Evolutionary conservation across 805 yeast species (phyloP), one percentile per base, ranked within the genome.

Genomic region (Yamadazyma ubonensis): DNA sequence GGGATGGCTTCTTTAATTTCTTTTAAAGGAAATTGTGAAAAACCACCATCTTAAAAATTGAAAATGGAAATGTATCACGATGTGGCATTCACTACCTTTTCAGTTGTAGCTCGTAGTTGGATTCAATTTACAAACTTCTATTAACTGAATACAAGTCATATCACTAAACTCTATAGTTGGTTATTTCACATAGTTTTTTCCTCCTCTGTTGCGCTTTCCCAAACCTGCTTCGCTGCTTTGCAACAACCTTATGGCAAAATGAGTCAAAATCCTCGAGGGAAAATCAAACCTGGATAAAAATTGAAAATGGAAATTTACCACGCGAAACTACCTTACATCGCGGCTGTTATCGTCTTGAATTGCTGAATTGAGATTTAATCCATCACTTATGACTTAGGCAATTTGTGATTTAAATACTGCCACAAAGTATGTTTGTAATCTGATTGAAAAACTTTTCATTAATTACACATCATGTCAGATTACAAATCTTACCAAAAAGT

Each of bases 201-300:
- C n/a, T n/a, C n/a, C n/a, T n/a, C n/a, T n/a, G n/a, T n/a, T n/a
- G n/a, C 7, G 26, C 9, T 12, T 23, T 79, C 3, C 89, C 87
- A 11, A 83, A 67, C 38, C 95, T 93, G 52, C 86, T 86, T 50
- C 86, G 76, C 16, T 85, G 78, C 28, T 73, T 62, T 9, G 93
- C 77, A 1, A 70, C 59, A n/a, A n/a, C n/a, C n/a, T n/a, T 51
- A 72, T 79, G 26, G 75, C 65, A 28, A 84, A 64, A 33, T 83
- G 80, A 61, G 73, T 81, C 31, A 82, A 79, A 35, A 79, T 75
- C 79, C 73, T 71, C n/a, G 18, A 19, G 16, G 31, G 38, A 18
- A 35, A 35, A 35, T 35, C 18, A 19, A 19, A n/a, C 32, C 38
- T 8, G 38, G 12, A 31, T 38, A 38, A 32, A 37, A 25, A 8